phyloP scores from a whole-genome alignment of 2,329 filamentous ascomycete genomes.

The Trichophyton verrucosum region DNA sequence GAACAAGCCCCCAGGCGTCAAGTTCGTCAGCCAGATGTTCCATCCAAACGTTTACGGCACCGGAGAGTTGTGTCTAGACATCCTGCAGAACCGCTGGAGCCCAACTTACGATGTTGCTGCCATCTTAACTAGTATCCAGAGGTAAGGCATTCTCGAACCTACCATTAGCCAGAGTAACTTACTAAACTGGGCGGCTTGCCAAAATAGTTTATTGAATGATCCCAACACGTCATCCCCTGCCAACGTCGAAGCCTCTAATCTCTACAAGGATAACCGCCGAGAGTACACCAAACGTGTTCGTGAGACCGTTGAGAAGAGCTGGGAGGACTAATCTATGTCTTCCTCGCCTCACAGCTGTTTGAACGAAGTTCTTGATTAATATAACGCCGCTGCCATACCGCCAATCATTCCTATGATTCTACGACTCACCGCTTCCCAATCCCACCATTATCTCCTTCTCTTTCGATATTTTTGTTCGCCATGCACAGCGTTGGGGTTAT shows the following conservation, averaged over 20 bases:
- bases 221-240: conserved; percentile 97
- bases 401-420: background rate
- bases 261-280: conserved; percentile 95
- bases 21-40: conserved; percentile 99
- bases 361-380: background rate
- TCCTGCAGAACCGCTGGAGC: conserved; percentile 95
- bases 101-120: conserved; percentile 97
- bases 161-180: background rate
- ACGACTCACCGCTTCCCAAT: background rate
- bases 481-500: conserved; percentile 3
- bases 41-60: conserved; percentile 98
- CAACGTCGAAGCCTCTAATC: conserved; percentile 93
- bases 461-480: background rate
- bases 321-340: conserved; percentile 64
- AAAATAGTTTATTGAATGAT: conserved; percentile 73
- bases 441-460: background rate
- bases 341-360: background rate
- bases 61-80: conserved; percentile 90
- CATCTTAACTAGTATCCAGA: conserved; percentile 94
- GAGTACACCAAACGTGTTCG: conserved; percentile 92
- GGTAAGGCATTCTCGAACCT: conserved; percentile 42
- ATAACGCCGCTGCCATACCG: background rate
- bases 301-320: conserved; percentile 98
- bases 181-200: conserved; percentile 4
- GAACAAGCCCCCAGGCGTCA: conserved; percentile 94